Conservation (phyloP, 345 rosid genomes). For the Eucalyptus brandiana region DNA sequence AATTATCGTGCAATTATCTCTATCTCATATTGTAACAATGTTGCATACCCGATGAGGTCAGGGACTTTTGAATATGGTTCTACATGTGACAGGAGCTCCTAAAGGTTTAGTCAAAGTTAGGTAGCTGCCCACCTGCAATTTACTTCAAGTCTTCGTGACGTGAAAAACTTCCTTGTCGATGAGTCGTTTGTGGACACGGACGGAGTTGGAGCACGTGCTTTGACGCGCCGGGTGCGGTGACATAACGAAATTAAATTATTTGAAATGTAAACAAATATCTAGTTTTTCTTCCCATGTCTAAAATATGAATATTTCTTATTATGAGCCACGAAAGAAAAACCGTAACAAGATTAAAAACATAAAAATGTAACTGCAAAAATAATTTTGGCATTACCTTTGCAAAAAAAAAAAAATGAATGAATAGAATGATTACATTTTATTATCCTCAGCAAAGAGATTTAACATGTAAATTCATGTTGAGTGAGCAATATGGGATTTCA, state of each 20-base stretch:
- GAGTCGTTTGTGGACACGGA: not conserved
- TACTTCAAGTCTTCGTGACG: not conserved
- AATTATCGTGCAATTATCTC: too few relatives aligned
- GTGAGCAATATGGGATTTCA: not conserved
- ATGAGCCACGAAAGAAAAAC: not conserved
- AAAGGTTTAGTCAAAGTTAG: not conserved
- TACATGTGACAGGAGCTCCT: not conserved
- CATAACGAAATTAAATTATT: not conserved
- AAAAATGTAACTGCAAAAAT: not conserved
- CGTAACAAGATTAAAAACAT: not conserved
- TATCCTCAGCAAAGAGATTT: not conserved
- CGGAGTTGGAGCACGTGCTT: not conserved
- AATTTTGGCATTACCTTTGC: not conserved
- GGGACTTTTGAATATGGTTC: not conserved
- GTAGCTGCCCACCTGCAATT: not conserved
- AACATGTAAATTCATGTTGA: not conserved
- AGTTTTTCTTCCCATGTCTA: not conserved
- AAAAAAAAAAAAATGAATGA: not conserved
- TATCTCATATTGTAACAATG: not conserved
- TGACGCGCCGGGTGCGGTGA: not conserved
- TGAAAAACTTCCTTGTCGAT: not conserved
- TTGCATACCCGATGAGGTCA: not conserved
- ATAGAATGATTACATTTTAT: not conserved
- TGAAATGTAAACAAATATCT: not conserved
- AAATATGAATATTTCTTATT: too few relatives aligned